Percentiles rank a stretch among this genome's conserved stretches.
These are phyloP conservation scores for Cinchona pubescens DNA, from an alignment of 257 asterid genomes.

Conservation along the genomic window DNA sequence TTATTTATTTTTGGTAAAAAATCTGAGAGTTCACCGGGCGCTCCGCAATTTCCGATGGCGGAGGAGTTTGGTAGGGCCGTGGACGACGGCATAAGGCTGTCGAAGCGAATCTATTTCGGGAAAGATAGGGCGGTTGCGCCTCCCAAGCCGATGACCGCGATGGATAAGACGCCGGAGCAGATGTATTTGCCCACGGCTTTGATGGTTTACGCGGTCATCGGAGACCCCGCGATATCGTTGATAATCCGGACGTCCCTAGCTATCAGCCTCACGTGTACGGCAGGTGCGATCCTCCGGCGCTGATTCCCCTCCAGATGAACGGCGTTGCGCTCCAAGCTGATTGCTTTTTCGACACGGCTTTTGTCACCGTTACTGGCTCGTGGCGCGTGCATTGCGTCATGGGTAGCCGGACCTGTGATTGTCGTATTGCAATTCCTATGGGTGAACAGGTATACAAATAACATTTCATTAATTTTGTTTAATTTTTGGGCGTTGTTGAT, in stretches of 20 bases:
- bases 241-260: constrained; percentile 93
- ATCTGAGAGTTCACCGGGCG: too few species aligned
- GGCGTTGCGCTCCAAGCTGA: constrained; percentile 55
- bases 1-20: neutral
- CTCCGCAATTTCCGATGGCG: constrained; percentile 38
- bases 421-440: constrained; percentile 81
- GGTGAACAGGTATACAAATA: constrained; percentile 68
- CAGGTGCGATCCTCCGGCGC: constrained; percentile 81
- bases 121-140: constrained; percentile 85
- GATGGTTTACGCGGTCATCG: constrained; percentile 80
- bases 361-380: constrained; percentile 56
- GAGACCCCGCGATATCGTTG: constrained; percentile 75
- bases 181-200: constrained; percentile 61
- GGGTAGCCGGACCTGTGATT: constrained; percentile 75
- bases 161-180: constrained; percentile 50
- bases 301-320: constrained; percentile 93
- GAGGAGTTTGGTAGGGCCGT: constrained; percentile 82
- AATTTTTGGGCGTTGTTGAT: neutral
- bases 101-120: constrained; percentile 78
- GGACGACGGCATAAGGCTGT: constrained; percentile 82
- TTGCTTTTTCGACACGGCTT: constrained; percentile 70
- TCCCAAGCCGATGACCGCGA: constrained; percentile 57
- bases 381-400: constrained; percentile 98
- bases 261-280: constrained; percentile 99
- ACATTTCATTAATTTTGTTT: too few species aligned